Evolutionary conservation across 2,329 filamentous ascomycete species (phyloP).

Genomic region (Sclerotinia minor): DNA sequence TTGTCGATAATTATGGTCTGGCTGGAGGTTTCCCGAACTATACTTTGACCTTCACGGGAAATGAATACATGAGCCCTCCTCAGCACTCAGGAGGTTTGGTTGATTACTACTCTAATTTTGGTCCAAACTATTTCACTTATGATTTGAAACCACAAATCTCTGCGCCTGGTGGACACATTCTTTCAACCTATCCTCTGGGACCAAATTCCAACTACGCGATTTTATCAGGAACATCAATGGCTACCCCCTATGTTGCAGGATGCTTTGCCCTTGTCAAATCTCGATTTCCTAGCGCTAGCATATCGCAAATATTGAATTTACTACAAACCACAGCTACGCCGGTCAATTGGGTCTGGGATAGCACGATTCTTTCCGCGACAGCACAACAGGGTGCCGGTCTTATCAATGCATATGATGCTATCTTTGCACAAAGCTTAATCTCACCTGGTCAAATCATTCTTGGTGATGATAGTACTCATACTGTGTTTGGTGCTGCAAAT

Average conservation of each 20-base stretch:
- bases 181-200: constrained; percentile 43
- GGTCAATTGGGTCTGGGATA: constrained; percentile 37
- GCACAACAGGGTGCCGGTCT: constrained; percentile 44
- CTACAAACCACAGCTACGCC: constrained; percentile 41
- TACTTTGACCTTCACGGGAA: constrained; percentile 25
- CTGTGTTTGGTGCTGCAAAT: constrained; percentile 30
- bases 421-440: constrained; percentile 33
- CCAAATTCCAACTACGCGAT: constrained; percentile 41
- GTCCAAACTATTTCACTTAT: constrained; percentile 26
- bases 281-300: constrained; percentile 36
- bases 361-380: constrained; percentile 37
- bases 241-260: constrained; percentile 42
- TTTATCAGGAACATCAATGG: constrained; percentile 45
- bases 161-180: constrained; percentile 43
- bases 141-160: constrained; percentile 34
- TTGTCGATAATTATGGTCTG: constrained; percentile 27
- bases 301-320: constrained; percentile 38
- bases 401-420: constrained; percentile 41
- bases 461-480: constrained; percentile 26
- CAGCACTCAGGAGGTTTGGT: constrained; percentile 29
- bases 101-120: constrained; percentile 32
- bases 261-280: constrained; percentile 44
- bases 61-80: constrained; percentile 11
- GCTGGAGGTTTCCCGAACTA: constrained; percentile 29
- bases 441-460: constrained; percentile 35